Evolutionary conservation across 306 rosid genomes (phyloP), one percentile per base, ranked within the genome.

Genomic region (Inga oerstediana): DNA sequence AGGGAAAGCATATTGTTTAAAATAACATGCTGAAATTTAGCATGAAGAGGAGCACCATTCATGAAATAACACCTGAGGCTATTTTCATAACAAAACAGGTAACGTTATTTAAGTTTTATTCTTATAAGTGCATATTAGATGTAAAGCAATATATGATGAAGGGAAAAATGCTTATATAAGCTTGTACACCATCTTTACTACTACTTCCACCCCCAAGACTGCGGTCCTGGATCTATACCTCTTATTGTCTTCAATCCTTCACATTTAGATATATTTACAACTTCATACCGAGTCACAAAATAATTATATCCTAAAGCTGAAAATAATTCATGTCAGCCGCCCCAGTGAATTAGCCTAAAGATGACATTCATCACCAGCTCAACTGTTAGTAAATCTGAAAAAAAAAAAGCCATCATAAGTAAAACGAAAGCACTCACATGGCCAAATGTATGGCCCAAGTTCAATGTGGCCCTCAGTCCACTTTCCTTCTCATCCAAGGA

Each of bases 371-470:
- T 44, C 39, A 71, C 78, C 44, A 39, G 68, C 49, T 41, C 77
- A 70, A 43, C 70, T 77, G 74, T 62, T 78, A 58, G 41, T 45
- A 81, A 86, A 61, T 45, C 20, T 22, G 72, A 39, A 84, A 79
- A n/a, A 45, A 70, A 41, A 56, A 79, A 27, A 27, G 30, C 32
- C 79, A 79, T 73, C 32, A 83, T 66, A 65, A 85, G 51, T 66
- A 22, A 80, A 58, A 85, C 19, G 19, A 41, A 79, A 61, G 49
- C 16, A 85, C 98, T 90, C 82, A 97, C 98, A 82, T 97, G 98
- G 68, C 98, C 99, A 82, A 97, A 97, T 76, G 99, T 97, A 87
- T 97, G 99, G 68, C 98, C 99, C 90, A 97, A 88, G 88, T 97
- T 97, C 88, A 94, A 81, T 73, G 94, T 94, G 68, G 98, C 99